Evolutionary conservation across 2,329 filamentous ascomycete genomes (phyloP), one percentile per base, ranked within the genome.

Genomic region (Colletotrichum sublineola): DNA sequence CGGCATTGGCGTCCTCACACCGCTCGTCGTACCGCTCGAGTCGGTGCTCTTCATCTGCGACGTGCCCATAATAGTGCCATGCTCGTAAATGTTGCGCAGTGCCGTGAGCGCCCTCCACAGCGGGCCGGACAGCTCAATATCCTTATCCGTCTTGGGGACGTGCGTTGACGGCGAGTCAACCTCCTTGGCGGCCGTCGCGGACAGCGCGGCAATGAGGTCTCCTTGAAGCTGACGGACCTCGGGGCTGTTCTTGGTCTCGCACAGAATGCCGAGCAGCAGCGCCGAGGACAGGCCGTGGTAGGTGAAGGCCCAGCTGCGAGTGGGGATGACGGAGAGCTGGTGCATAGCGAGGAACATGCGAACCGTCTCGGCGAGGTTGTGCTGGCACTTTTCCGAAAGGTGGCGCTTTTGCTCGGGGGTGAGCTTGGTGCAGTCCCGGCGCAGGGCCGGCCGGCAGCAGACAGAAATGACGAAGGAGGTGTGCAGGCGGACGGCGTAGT

Each of bases 291-390:
- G 84, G 1, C 90, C 89, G 75, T 92, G 89, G 70, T 92, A 92
- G 0, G 90, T 92, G 73, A 92, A 92, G 0, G 90, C 90, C 90
- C 90, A 92, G 68, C 89, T 91, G 36, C 90, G 84, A 0, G 90
- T 92, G 1, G 90, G 90, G 58, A 92, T 91, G 11, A 90, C 88
- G 2, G 89, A 91, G 40, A 92, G 81, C 74, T 91, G 90, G 78
- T 92, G 90, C 90, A 92, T 92, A 20, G 90, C 88, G 31, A 92
- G 82, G 77, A 92, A 92, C 90, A 92, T 92, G 52, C 89, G 86
- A 14, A 92, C 90, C 15, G 90, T 92, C 77, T 92, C 89, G 7
- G 88, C 88, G 36, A 92, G 82, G 76, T 91, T 91, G 20, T 83
- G 80, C 77, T 90, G 91, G 82, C 90, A 92, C 69, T 86, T 86